Percentiles rank a stretch among this genome's conserved stretches.
These are phyloP conservation scores for Tetrapisispora arboricola DNA, from an alignment of 805 yeast genomes.

Conservation along the genomic window DNA sequence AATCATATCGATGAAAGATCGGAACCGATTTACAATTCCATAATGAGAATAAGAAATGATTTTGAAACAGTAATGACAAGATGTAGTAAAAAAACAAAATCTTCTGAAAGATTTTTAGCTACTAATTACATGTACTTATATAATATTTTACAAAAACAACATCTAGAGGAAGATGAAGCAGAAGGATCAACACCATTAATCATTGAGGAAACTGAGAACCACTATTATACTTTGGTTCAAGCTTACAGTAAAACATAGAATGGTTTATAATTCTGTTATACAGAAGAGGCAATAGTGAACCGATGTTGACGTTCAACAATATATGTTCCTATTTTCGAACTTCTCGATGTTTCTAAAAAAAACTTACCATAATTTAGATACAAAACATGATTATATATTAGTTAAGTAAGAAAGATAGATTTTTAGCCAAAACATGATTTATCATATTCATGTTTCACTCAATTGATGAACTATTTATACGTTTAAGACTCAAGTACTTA, in stretches of 20 bases:
- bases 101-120: slow-evolving; percentile 59
- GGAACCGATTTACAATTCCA: slow-evolving; percentile 67
- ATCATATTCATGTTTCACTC: too few species aligned
- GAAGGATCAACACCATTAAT: slow-evolving; percentile 13
- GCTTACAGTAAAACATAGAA: slow-evolving; percentile 20
- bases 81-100: slow-evolving; percentile 43
- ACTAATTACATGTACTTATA: slow-evolving; percentile 35
- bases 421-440: too few species aligned
- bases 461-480: too few species aligned
- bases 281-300: too few species aligned
- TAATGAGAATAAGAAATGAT: slow-evolving; percentile 62
- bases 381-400: too few species aligned
- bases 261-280: too few species aligned
- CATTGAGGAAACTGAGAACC: slow-evolving; percentile 23
- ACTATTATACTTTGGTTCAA: slow-evolving; percentile 22
- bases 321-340: too few species aligned
- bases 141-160: slow-evolving; percentile 21
- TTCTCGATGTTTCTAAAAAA: too few species aligned
- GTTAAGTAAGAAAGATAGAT: too few species aligned
- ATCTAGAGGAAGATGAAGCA: slow-evolving; percentile 8
- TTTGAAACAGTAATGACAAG: slow-evolving; percentile 73
- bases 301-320: neutral
- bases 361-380: too few species aligned
- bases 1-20: slow-evolving; percentile 26
- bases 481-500: too few species aligned